Base-by-base conservation (phyloP, 2,329 filamentous ascomycete species). In the Decorospora gaudefroyi region DNA sequence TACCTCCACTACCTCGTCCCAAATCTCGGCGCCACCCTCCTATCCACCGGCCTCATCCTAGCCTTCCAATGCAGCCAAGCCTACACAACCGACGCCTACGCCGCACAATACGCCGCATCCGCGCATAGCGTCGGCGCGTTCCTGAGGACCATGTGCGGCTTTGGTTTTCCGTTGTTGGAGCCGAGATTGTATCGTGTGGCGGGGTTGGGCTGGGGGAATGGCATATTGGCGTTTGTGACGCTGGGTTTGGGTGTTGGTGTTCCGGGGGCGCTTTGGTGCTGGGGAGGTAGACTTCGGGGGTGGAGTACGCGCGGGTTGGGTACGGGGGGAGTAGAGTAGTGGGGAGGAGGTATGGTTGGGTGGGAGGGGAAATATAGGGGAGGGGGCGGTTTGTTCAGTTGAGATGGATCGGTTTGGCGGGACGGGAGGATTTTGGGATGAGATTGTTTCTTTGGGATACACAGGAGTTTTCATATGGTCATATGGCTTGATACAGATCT, bases 71-170 rank as follows among this genome's bases (percentile, higher is more conserved):
- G 78, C 21, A 76, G 80, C 29, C 76, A 80, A 42, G 80, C 80
- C 10, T 88, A 88, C 52, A 75, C 86, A 1, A 78, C 86, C 23
- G 84, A 87, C 43, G 75, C 78, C 4, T 85, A 79, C 54, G 83
- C 8, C 79, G 78, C 55, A 7, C 62, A 71, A 18, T 62, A 64
- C 25, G 60, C 60, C 7, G 60, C 64, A 6, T 63, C 57, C 2
- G 84, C 82, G 0, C 76, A 85, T 0, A 83, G 84, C 1, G 83
- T 83, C 1, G 84, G 83, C 4, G 59, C 82, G 0, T 77, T 86
- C 3, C 59, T 84, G 25, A 68, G 82, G 15, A 74, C 71, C 5
- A 62, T 82, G 3, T 69, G 78, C 10, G 82, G 79, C 4, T 80
- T 78, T 9, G 67, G 81, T 25, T 70, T 86, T 2, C 84, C 82